Conservation (phyloP, 208 protist species). For the Wallacemonas collosoma region DNA sequence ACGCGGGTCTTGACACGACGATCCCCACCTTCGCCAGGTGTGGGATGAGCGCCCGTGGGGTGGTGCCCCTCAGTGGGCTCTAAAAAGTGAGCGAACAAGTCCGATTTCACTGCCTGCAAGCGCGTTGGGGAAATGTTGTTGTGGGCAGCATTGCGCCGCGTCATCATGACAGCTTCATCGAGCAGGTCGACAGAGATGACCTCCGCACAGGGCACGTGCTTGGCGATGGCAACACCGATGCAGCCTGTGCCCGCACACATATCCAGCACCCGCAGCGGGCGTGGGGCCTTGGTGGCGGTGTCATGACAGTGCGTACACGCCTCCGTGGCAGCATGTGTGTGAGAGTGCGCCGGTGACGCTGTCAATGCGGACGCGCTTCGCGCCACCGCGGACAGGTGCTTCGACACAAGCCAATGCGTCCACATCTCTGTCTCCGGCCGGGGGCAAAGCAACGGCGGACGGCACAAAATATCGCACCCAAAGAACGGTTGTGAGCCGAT, state of each 20-base stretch:
- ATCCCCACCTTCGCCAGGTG: background rate
- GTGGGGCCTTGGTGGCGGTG: no score
- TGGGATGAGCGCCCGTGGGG: no score
- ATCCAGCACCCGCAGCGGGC: constrained; percentile 65
- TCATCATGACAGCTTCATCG: constrained; percentile 46
- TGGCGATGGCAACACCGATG: constrained; percentile 84
- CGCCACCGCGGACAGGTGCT: constrained; percentile 27
- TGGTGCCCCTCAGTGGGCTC: background rate
- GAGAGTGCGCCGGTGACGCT: background rate
- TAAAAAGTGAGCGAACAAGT: constrained; percentile 80
- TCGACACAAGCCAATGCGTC: constrained; percentile 77
- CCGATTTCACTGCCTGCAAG: constrained; percentile 59
- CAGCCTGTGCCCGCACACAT: constrained; percentile 89
- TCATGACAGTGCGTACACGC: no score
- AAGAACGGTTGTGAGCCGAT: constrained; percentile 87
- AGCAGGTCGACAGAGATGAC: constrained; percentile 75
- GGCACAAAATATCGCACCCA: constrained; percentile 71
- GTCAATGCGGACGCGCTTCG: background rate
- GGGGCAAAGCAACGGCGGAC: constrained; percentile 77
- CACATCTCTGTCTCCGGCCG: constrained; percentile 89
- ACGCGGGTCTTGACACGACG: background rate
- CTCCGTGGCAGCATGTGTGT: background rate
- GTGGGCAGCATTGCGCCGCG: constrained; percentile 47
- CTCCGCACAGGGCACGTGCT: constrained; percentile 46
- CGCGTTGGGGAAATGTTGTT: constrained; percentile 60